Evolutionary conservation across 176 grass and related monocot genomes (phyloP).

Genomic region (Oryza meridionalis): DNA sequence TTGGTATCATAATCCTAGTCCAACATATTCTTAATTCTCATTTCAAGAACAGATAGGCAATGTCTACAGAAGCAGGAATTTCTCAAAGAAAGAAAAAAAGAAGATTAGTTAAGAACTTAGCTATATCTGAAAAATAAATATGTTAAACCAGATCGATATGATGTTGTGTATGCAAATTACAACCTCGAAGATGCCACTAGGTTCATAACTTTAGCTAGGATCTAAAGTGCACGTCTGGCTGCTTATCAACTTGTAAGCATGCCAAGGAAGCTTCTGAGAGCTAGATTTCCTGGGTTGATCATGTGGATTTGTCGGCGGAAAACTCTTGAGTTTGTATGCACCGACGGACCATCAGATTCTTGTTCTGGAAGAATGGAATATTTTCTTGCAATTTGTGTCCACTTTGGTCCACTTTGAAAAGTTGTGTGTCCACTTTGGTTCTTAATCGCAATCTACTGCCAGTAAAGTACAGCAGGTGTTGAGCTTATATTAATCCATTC

Average conservation of each 20-base stretch:
- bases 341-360: constrained; percentile 7
- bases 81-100: not conserved
- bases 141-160: not conserved
- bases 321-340: not conserved
- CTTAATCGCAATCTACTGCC: not conserved
- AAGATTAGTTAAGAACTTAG: not conserved
- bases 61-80: not conserved
- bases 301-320: constrained; percentile 22
- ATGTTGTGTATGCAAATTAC: not conserved
- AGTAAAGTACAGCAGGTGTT: not conserved
- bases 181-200: not conserved
- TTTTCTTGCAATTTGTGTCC: not conserved
- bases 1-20: not conserved
- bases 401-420: no score
- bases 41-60: not conserved
- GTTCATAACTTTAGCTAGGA: not conserved
- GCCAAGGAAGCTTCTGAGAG: constrained; percentile 37
- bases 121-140: not conserved
- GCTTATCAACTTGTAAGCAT: constrained; percentile 3
- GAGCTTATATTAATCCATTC: not conserved
- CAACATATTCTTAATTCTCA: not conserved
- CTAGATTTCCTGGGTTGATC: constrained; percentile 34
- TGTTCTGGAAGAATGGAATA: not conserved
- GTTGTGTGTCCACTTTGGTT: constrained; percentile 2
- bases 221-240: not conserved